These are phyloP conservation scores for Yarrowia alimentaria DNA, from an alignment of 805 yeast species.

Conservation along the genomic window DNA sequence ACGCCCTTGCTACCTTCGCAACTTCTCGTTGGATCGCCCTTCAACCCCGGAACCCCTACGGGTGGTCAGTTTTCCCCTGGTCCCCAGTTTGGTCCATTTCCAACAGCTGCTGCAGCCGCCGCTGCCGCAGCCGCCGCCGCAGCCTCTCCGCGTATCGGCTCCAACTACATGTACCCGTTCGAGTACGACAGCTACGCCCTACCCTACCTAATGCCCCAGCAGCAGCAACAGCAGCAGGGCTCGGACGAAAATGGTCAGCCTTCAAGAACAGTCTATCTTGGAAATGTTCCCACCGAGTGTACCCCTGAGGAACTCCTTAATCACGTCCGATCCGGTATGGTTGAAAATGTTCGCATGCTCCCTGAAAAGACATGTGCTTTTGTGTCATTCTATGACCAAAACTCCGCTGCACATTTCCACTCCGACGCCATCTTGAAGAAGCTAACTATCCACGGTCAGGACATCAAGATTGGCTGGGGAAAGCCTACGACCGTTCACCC, in stretches of 20 bases:
- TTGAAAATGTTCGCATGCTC: conserved; percentile 70
- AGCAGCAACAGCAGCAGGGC: conserved; percentile 10
- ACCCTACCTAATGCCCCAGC: conserved; percentile 30
- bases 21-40: conserved; percentile 41
- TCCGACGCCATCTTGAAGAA: conserved; percentile 88
- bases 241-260: conserved; percentile 11
- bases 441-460: conserved; percentile 74
- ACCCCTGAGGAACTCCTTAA: conserved; percentile 79
- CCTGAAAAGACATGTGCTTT: conserved; percentile 88
- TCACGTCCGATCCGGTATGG: conserved; percentile 86
- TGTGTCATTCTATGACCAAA: conserved; percentile 83
- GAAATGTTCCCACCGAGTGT: conserved; percentile 79
- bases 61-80: conserved; percentile 35
- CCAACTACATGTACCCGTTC: conserved; percentile 23
- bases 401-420: conserved; percentile 85
- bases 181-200: conserved; percentile 17
- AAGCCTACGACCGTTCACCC: conserved; percentile 73
- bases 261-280: conserved; percentile 80
- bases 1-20: conserved; percentile 41
- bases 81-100: conserved; percentile 26
- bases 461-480: conserved; percentile 92
- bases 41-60: conserved; percentile 41
- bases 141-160: conserved; percentile 21
- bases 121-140: conserved; percentile 28
- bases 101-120: conserved; percentile 30